Percentiles rank a stretch among this genome's conserved stretches.
Evolutionary conservation across 345 rosid species (phyloP).

Genomic region (Mangifera indica): DNA sequence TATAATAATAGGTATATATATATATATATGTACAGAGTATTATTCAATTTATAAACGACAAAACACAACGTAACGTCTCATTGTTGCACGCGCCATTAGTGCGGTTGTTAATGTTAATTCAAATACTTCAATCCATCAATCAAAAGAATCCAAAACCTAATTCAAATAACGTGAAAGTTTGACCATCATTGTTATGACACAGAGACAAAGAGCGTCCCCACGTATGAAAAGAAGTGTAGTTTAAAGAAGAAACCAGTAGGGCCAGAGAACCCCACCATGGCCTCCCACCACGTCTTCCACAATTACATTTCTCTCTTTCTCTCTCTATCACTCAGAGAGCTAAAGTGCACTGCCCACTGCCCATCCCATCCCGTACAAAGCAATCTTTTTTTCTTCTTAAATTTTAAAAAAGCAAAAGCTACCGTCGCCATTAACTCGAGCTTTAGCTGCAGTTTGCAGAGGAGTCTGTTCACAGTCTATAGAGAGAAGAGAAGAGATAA

Average conservation of each 20-base stretch:
- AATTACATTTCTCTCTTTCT: neutral
- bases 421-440: constrained; percentile 19
- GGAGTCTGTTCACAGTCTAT: constrained; percentile 18
- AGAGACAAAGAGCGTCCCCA: constrained; percentile 17
- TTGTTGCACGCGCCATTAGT: neutral
- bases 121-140: neutral
- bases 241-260: constrained; percentile 59
- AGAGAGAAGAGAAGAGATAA: neutral
- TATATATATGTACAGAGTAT: too few species aligned
- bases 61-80: too few species aligned
- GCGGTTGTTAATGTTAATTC: neutral
- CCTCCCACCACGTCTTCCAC: constrained; percentile 23
- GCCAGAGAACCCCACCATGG: constrained; percentile 34
- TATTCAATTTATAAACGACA: too few species aligned
- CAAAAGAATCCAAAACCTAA: constrained; percentile 12
- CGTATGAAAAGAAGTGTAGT: constrained; percentile 44
- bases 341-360: constrained; percentile 16
- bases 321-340: constrained; percentile 12
- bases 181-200: neutral
- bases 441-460: constrained; percentile 29
- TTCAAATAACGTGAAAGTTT: neutral
- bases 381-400: neutral
- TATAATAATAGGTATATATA: too few species aligned
- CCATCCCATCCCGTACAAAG: constrained; percentile 11
- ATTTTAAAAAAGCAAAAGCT: constrained; percentile 32